Conservation (phyloP, 305 asterid species). For the Fraxinus platypoda region DNA sequence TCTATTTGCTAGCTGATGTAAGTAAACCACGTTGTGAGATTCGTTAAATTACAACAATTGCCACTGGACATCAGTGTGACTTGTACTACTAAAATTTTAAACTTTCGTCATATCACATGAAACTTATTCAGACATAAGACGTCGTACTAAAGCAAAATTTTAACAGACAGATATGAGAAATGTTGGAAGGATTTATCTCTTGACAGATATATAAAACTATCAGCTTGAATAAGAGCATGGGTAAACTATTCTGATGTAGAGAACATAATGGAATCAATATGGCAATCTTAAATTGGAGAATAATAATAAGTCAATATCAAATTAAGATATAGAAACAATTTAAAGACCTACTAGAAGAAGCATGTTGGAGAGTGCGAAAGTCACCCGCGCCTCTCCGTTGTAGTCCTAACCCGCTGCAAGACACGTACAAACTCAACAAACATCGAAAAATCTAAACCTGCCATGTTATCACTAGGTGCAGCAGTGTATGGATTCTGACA, state of each 20-base stretch:
- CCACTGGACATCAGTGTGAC: too few relatives aligned
- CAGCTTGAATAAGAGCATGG: background rate
- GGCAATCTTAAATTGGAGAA: background rate
- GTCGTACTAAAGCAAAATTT: background rate
- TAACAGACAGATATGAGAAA: background rate
- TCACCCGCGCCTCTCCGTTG: slow-evolving; percentile 7
- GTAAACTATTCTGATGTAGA: background rate
- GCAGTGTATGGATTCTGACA: slow-evolving; percentile 54
- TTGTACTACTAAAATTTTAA: too few relatives aligned
- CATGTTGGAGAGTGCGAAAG: background rate
- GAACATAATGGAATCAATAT: background rate
- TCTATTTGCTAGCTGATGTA: too few relatives aligned
- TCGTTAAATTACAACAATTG: too few relatives aligned
- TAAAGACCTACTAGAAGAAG: background rate
- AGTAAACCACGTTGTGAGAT: too few relatives aligned
- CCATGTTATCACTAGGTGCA: slow-evolving; percentile 10
- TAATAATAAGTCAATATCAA: background rate
- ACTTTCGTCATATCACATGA: too few relatives aligned
- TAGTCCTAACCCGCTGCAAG: slow-evolving; percentile 60
- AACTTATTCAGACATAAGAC: too few relatives aligned
- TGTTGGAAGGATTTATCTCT: background rate
- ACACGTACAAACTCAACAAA: slow-evolving; percentile 79
- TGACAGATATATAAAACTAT: background rate
- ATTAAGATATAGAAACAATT: background rate
- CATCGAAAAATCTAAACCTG: slow-evolving; percentile 54